Percentiles rank a stretch among this genome's conserved stretches.
Evolutionary conservation across 305 asterid genomes (phyloP).

Genomic region (Fraxinus sp.): DNA sequence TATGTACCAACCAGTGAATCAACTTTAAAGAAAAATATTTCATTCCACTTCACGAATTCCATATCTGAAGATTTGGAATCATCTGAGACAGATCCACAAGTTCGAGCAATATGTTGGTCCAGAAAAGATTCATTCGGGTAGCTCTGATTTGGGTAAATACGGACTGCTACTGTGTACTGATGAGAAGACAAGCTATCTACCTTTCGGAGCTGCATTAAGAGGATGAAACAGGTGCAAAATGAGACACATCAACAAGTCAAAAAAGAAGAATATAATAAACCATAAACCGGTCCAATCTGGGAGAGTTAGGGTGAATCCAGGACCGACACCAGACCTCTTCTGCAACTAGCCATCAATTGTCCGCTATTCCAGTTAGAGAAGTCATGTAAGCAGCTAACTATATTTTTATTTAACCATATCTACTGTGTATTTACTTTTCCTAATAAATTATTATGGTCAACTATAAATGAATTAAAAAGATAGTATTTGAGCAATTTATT

Average conservation of each 20-base stretch:
- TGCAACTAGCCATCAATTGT: neutral
- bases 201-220: slow-evolving; percentile 63
- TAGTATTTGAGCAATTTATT: neutral
- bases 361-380: neutral
- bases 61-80: slow-evolving; percentile 49
- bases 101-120: slow-evolving; percentile 71
- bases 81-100: slow-evolving; percentile 57
- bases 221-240: slow-evolving; percentile 25
- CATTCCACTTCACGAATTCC: slow-evolving; percentile 79
- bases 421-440: neutral
- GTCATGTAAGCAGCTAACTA: neutral
- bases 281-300: neutral
- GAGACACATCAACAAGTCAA: slow-evolving; percentile 28
- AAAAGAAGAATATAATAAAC: neutral
- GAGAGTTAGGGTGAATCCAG: neutral
- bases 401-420: neutral
- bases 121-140: slow-evolving; percentile 39
- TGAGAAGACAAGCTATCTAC: slow-evolving; percentile 63
- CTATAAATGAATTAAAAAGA: neutral
- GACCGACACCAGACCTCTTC: neutral
- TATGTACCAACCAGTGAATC: slow-evolving; percentile 63
- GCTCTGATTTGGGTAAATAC: slow-evolving; percentile 52
- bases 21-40: slow-evolving; percentile 88
- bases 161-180: slow-evolving; percentile 63
- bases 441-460: neutral